These are phyloP conservation scores for Penicillium macrosclerotiorum DNA, from an alignment of 495 filamentous ascomycete genomes.

Conservation along the genomic window DNA sequence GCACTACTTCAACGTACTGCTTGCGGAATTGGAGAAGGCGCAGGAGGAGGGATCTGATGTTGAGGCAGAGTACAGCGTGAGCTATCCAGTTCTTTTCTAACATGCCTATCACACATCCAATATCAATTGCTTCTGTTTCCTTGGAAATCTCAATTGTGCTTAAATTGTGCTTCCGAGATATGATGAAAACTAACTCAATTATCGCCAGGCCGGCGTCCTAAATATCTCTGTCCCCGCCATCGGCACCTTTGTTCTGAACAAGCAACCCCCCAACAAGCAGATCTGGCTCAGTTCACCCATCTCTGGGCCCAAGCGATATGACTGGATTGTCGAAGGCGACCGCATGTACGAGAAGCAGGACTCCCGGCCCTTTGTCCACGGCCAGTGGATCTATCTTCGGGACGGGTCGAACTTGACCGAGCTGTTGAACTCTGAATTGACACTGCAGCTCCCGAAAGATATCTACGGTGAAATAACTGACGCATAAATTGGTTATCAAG, in stretches of 20 bases:
- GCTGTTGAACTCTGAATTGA: constrained; percentile 68
- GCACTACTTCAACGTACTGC: constrained; percentile 47
- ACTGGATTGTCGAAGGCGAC: constrained; percentile 74
- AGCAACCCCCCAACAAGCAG: constrained; percentile 95
- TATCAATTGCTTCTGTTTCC: no score
- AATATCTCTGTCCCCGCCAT: constrained; percentile 62
- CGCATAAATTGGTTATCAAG: constrained; percentile 3
- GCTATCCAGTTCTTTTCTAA: no score
- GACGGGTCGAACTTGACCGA: constrained; percentile 73
- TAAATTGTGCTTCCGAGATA: no score
- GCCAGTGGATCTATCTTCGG: constrained; percentile 81
- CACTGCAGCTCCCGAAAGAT: constrained; percentile 38
- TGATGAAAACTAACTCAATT: no score
- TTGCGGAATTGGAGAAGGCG: constrained; percentile 42
- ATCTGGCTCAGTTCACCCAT: constrained; percentile 94
- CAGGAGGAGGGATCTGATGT: constrained; percentile 48
- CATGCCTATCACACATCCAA: constrained; percentile 1
- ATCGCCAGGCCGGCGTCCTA: constrained; percentile 75
- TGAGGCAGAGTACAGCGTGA: constrained; percentile 58
- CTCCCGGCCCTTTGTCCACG: constrained; percentile 47
- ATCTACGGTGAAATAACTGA: constrained; percentile 33
- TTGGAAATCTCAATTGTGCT: no score
- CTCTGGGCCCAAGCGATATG: constrained; percentile 89
- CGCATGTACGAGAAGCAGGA: constrained; percentile 73
- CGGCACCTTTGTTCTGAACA: constrained; percentile 91